These are phyloP conservation scores for Ogataea philodendri DNA, from an alignment of 805 yeast genomes.

Conservation along the genomic window DNA sequence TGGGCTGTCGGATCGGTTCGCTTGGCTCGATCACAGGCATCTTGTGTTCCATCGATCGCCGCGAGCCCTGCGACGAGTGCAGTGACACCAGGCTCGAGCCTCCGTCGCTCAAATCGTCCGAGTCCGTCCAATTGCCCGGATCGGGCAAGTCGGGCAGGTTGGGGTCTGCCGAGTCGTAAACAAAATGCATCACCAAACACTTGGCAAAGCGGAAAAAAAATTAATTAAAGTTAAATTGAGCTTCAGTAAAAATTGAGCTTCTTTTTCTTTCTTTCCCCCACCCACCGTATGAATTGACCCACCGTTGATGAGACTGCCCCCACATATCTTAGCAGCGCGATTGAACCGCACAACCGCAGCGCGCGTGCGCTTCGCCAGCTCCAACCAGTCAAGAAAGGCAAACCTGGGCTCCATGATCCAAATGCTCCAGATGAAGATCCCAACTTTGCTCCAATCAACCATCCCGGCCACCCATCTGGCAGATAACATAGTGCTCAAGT, in stretches of 20 bases:
- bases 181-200: conserved; percentile 12
- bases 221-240: background rate
- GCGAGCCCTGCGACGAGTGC: conserved; percentile 1
- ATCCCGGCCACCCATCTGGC: conserved; percentile 46
- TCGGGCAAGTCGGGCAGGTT: conserved; percentile 39
- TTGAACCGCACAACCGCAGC: no score
- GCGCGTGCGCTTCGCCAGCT: no score
- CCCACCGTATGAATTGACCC: no score
- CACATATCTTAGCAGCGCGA: no score
- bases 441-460: conserved; percentile 45
- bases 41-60: background rate
- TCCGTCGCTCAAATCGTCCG: conserved; percentile 25
- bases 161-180: conserved; percentile 43
- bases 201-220: no score
- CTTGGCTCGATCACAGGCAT: background rate
- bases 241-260: no score
- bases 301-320: no score
- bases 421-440: conserved; percentile 46
- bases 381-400: conserved; percentile 36
- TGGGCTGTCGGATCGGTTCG: conserved; percentile 3
- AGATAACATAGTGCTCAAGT: conserved; percentile 46
- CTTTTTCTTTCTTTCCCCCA: conserved; percentile 1
- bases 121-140: conserved; percentile 34
- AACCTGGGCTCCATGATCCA: conserved; percentile 57
- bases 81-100: conserved; percentile 1